Evolutionary conservation across 2,329 filamentous ascomycete species (phyloP), one percentile per base, ranked within the genome.

Genomic region (Talaromyces sp.): DNA sequence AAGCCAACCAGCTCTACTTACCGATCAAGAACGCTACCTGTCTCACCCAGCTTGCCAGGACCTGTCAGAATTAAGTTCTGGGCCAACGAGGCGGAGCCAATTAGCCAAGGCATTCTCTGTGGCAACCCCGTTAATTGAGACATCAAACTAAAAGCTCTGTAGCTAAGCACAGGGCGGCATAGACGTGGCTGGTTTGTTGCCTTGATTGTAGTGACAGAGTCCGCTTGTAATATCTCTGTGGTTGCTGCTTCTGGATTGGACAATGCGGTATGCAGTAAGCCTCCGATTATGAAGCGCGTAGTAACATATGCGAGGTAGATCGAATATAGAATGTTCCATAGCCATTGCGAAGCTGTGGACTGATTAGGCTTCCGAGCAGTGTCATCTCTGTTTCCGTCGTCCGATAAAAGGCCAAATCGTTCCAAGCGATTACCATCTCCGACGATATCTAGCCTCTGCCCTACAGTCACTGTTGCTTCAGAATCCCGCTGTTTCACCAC

Each of bases 61-160:
- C 91, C 90, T 67, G 80, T 79, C 68, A 93, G 75, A 67, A 86
- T 81, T 64, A 85, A 80, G 80, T 89, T 87, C 75, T 94, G 90
- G 64, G 88, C 72, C 73, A 96, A 82, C 58, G 89, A 88, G 60
- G 94, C 72, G 65, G 84, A 78, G 69, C 90, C 90, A 69, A 81
- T 81, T 58, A 96, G 81, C 93, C 93, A 97, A 63, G 93, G 93
- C 91, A 96, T 96, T 73, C 91, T 89, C 63, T 78, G 74, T 64
- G 87, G 81, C 69, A 96, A 75, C 78, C 91, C 86, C 65, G 91
- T 75, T 62, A 96, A 74, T 71, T 84, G 86, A 62, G 85, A 86
- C 58, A 87, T 72, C 74, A 89, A 89, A 66, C 85, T 80, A 86
- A 89, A 96, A 54, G 90, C 71, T 66, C 83, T 84, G 81, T 94